Percentiles rank a stretch among this genome's conserved stretches.
Evolutionary conservation across 768 basidiomycete species (phyloP).

Genomic region (Melanogaster broomeanus): DNA sequence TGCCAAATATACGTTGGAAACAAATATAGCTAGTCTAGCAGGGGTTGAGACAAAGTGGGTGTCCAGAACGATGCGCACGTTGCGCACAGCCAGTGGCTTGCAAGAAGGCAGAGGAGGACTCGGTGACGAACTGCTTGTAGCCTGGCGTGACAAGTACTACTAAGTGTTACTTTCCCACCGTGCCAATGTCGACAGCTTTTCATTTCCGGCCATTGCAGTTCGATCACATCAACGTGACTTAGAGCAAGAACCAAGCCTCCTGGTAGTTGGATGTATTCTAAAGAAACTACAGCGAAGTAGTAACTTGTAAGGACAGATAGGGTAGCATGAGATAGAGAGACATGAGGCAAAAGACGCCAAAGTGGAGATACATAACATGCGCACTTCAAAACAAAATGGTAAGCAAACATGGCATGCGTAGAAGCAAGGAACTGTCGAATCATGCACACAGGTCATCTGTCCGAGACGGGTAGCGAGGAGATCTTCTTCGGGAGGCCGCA

Average conservation of each 20-base stretch:
- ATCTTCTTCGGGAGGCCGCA: conserved; percentile 1
- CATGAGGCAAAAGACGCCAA: not conserved
- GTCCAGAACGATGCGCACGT: not conserved
- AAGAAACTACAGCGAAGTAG: not conserved
- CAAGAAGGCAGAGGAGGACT: not conserved
- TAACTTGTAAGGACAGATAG: not conserved
- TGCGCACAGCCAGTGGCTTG: not conserved
- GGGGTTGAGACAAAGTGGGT: not conserved
- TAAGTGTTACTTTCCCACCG: not conserved
- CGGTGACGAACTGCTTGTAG: too few relatives aligned
- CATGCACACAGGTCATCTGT: conserved; percentile 1
- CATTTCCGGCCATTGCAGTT: too few relatives aligned
- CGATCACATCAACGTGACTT: too few relatives aligned
- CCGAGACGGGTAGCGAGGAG: conserved; percentile 1
- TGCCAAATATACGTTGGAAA: conserved; percentile 26
- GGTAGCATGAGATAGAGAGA: not conserved
- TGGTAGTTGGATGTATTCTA: not conserved
- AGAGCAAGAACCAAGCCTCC: too few relatives aligned
- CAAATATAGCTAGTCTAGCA: not conserved
- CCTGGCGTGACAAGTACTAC: too few relatives aligned
- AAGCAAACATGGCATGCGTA: not conserved
- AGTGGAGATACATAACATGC: conserved; percentile 1
- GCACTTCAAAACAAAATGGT: too few relatives aligned
- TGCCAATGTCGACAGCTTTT: not conserved
- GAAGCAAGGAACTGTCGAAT: not conserved